Base-by-base conservation (phyloP, 345 rosid genomes). In the Citrus trifoliata region DNA sequence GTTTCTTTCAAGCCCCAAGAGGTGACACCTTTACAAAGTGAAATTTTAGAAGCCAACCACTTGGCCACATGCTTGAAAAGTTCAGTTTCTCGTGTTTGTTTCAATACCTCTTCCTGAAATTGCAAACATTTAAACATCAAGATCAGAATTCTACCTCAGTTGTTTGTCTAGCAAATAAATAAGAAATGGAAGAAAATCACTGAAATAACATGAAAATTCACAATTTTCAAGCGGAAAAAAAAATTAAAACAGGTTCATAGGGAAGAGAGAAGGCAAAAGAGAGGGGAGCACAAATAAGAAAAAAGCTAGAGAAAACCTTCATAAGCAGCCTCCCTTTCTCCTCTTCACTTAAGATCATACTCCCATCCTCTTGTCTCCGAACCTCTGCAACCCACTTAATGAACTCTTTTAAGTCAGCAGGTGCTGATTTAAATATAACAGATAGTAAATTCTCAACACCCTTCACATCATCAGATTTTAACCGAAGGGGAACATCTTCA, bases 371-470 rank as follows among this genome's bases (percentile, higher is more conserved):
- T 56, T 65, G 70, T 32, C 59, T 75, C 16, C 69, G 70, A 42
- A 81, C 78, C 53, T 81, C 81, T 12, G 75, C 74, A 30, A 76
- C 73, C 80, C 82, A 82, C 66, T 75, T 82, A 61, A 82, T 67
- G 73, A 82, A 79, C 19, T 79, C 80, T 32, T 67, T 58, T 1
- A 82, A 46, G 27, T 61, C 24, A 37, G 76, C 10, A n/a, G 85
- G 82, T 40, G 77, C 12, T 55, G 85, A 70, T 71, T 40, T 78
- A 35, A 79, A 75, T 13, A 82, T 33, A 58, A 79, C 32, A 35
- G 63, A 64, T 2, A 82, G 24, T 9, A 82, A 42, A 55, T 71
- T 55, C 37, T 71, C 48, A 24, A 66, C 56, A 71, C 72, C 74
- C 42, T 82, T 51, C 10, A 78, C 42, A 60, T 63, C 67, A 27